These are phyloP conservation scores for Conticribra weissflogii DNA, from an alignment of 108 stramenopile genomes.

Conservation along the genomic window DNA sequence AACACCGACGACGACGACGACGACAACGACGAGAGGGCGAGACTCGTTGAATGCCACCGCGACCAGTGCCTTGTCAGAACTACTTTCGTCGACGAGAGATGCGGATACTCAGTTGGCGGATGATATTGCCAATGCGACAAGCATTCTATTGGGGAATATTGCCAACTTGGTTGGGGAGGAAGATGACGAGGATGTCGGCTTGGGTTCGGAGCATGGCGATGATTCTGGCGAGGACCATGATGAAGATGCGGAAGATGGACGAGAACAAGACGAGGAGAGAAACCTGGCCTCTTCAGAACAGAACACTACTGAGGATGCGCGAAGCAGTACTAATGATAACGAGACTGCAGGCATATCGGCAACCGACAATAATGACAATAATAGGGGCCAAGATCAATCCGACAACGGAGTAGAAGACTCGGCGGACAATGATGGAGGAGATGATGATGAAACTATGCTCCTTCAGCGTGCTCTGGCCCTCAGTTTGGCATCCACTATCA, in stretches of 20 bases:
- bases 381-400: conserved; percentile 9
- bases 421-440: not conserved
- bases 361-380: not conserved
- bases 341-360: conserved; percentile 14
- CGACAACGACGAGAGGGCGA: too few species aligned
- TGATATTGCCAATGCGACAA: conserved; percentile 12
- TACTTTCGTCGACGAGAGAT: not conserved
- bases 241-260: conserved; percentile 19
- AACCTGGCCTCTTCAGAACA: not conserved
- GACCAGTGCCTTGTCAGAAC: not conserved
- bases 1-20: too few species aligned
- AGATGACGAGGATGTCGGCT: conserved; percentile 27
- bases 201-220: conserved; percentile 6
- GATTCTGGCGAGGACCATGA: conserved; percentile 36
- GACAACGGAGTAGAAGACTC: conserved; percentile 1
- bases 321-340: conserved; percentile 12
- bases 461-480: conserved; percentile 43
- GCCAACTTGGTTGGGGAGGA: conserved; percentile 41
- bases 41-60: not conserved
- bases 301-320: conserved; percentile 17
- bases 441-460: conserved; percentile 26
- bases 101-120: conserved; percentile 7
- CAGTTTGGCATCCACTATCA: conserved; percentile 31
- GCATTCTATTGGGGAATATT: conserved; percentile 17
- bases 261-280: conserved; percentile 15